Base-by-base conservation (phyloP, 345 rosid genomes). In the Citrus unshiu region DNA sequence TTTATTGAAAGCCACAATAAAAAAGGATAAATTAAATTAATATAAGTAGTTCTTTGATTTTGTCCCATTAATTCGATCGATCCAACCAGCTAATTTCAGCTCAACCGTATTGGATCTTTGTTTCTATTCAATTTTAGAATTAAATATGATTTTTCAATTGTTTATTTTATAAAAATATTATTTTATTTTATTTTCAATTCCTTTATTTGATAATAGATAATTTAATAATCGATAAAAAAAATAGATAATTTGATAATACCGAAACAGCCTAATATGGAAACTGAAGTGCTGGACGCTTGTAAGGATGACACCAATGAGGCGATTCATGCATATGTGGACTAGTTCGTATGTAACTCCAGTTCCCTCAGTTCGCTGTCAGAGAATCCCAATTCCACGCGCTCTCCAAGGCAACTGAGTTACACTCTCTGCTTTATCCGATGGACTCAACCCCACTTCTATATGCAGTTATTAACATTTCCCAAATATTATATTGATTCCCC, bases 381-480 rank as follows among this genome's bases (percentile, higher is more conserved):
- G 7, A 35, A 60, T 25, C 67, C 77, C 25, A n/a, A 2, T 1
- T 27, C 68, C 64, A 80, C 79, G 83, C 70, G 72, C 83, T 34
- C 3, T 32, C 2, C 16, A 46, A 0, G 3, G 63, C 19, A 25
- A 39, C 10, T 74, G 39, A 35, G 13, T 0, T 7, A 4, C 59
- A 29, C 61, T 19, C 16, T 29, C 61, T 8, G 6, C 0, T 34
- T 64, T 19, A 18, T 32, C n/a, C 40, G 19, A 3, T 0, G 7
- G 54, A 9, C 64, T 60, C 64, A 9, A 5, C 32, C 32, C 65
- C 0, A 13, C 51, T 3, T 13, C 18, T 46, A 1, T 13, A 0
- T 3, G 4, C 4, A 13, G 13, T 10, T 10, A 60, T 60, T 3
- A n/a, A 4, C 30, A 4, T 25, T n/a, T 3, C 22, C 58, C 22